Evolutionary conservation across 495 filamentous ascomycete species (phyloP), one percentile per base, ranked within the genome.

Genomic region (Bacidia gigantensis): DNA sequence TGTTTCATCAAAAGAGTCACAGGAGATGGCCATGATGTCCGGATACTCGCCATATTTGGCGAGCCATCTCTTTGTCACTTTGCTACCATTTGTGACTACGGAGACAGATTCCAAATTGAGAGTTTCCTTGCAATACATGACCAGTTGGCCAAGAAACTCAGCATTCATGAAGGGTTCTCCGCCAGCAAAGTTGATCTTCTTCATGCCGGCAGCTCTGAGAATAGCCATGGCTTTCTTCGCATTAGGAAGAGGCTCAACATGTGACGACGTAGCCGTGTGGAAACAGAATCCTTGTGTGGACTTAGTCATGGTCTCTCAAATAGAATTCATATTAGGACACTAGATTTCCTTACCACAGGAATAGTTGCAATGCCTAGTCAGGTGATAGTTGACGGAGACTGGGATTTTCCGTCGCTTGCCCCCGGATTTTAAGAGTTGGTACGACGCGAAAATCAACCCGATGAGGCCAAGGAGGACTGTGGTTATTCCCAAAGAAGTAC

Each of bases 81-180:
- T 65, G 25, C 66, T 75, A 14, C 75, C 75, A 56, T 79, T 79
- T 21, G 69, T 70, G 38, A 77, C 69, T 47, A 79, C 75, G n/a
- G 68, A 70, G 0, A 78, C 68, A 24, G 67, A 70, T 56, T 78
- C 73, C 11, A 80, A 64, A 0, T 56, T 24, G 3, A 79, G 69
- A 2, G 68, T 66, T 26, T 67, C 58, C 53, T 80, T 79, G 64
- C 72, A 74, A 60, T 69, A 78, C 23, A 62, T 56, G 39, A 71
- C 58, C 38, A 80, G 62, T 43, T 69, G 56, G 23, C 72, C 69
- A 2, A 79, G 65, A 39, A 66, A 64, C 25, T 60, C 56, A 2
- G 67, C 68, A 49, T 80, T 73, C n/a, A 80, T 65, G 58, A 80
- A 78, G 1, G 77, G 76, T 54, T 81, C 77, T 3, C 77, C 77